phyloP scores from a whole-genome alignment of 2,329 filamentous ascomycete species.

The Penicillium concentricum region DNA sequence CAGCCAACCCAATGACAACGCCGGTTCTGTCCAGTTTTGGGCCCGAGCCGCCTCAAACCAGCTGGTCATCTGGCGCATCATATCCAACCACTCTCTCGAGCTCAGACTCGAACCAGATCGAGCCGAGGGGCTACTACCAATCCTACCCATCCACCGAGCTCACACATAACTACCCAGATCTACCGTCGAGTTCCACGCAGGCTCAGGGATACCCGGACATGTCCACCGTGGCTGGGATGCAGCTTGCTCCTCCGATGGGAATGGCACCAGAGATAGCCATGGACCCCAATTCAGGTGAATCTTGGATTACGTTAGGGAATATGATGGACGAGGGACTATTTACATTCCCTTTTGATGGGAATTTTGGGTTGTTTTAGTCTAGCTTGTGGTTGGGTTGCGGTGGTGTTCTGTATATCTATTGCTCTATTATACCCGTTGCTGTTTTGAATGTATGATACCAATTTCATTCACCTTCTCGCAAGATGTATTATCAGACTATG shows the following conservation, averaged over 20 bases:
- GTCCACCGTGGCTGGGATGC: constrained; percentile 14
- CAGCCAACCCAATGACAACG: constrained; percentile 4
- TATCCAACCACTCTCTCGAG: constrained; percentile 10
- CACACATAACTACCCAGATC: constrained; percentile 10
- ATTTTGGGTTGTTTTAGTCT: constrained; percentile 22
- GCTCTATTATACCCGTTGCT: background rate
- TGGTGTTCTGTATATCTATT: background rate
- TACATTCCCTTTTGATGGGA: constrained; percentile 25
- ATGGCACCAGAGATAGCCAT: constrained; percentile 29
- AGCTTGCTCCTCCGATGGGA: constrained; percentile 19
- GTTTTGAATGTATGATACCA: background rate
- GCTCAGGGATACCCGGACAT: constrained; percentile 19
- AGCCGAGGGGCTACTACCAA: constrained; percentile 8
- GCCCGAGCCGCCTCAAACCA: constrained; percentile 4
- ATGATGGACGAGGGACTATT: constrained; percentile 38
- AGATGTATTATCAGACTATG: background rate
- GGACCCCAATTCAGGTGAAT: constrained; percentile 28
- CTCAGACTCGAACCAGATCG: constrained; percentile 6
- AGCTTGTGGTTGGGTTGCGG: background rate
- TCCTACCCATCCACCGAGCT: constrained; percentile 8
- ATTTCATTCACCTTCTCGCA: background rate
- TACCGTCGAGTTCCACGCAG: constrained; percentile 1
- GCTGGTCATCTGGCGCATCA: constrained; percentile 15
- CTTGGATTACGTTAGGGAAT: constrained; percentile 31
- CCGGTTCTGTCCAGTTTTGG: background rate